Conservation (phyloP, 306 rosid species). For the Quercus aquifolioides region DNA sequence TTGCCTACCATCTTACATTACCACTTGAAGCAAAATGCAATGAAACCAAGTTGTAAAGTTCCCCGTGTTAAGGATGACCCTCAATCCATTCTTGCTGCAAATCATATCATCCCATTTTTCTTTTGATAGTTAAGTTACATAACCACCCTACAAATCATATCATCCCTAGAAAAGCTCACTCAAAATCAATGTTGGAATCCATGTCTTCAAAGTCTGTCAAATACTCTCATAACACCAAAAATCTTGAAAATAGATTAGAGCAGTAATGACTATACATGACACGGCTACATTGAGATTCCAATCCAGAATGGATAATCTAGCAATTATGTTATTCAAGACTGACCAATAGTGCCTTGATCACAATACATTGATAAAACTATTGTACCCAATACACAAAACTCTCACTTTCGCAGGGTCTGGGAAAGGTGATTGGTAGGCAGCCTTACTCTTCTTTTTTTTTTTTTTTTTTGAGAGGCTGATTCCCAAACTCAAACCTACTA, state of each 20-base stretch:
- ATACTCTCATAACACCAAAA: conserved; percentile 11
- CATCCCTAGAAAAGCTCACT: conserved; percentile 25
- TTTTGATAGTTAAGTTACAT: too few species aligned
- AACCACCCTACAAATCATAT: conserved; percentile 6
- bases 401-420: too few species aligned
- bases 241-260: conserved; percentile 2
- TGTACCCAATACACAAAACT: too few species aligned
- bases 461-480: too few species aligned
- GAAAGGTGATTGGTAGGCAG: too few species aligned
- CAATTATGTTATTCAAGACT: background rate
- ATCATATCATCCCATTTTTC: conserved; percentile 7
- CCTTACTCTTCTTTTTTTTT: too few species aligned
- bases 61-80: conserved; percentile 15
- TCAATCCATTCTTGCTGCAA: conserved; percentile 9
- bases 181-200: background rate
- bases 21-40: conserved; percentile 11
- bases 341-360: background rate
- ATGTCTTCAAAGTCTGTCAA: conserved; percentile 9
- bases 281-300: conserved; percentile 4
- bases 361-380: background rate
- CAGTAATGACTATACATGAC: conserved; percentile 7
- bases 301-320: conserved; percentile 3
- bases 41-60: conserved; percentile 16
- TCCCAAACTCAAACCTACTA: too few species aligned
- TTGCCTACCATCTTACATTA: conserved; percentile 10